Evolutionary conservation across 108 stramenopile species (phyloP).

Genomic region (Skeletonema costatum): DNA sequence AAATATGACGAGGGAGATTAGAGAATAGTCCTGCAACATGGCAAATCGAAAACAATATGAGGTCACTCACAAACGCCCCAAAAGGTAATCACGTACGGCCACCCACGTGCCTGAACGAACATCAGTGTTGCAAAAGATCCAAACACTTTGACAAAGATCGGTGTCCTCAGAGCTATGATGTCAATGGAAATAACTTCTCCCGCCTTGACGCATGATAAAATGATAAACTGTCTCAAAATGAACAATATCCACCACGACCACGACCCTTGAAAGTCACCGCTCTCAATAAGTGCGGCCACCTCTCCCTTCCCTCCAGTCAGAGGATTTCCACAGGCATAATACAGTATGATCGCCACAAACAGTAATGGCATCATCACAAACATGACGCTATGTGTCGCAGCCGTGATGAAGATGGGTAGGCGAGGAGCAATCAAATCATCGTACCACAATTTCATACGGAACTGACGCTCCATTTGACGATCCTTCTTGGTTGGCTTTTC

Average conservation of each 20-base stretch:
- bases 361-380: conserved; percentile 37
- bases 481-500: not conserved
- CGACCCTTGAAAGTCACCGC: conserved; percentile 2
- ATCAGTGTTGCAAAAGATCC: conserved; percentile 58
- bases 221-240: conserved; percentile 31
- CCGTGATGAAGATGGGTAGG: conserved; percentile 23
- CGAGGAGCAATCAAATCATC: conserved; percentile 36
- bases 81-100: conserved; percentile 46
- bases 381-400: conserved; percentile 12
- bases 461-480: conserved; percentile 1
- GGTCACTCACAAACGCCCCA: conserved; percentile 41
- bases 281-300: not conserved
- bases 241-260: conserved; percentile 42
- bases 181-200: conserved; percentile 56
- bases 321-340: conserved; percentile 42
- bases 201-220: conserved; percentile 29
- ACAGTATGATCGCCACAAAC: conserved; percentile 35
- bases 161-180: conserved; percentile 46
- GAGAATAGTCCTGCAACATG: not conserved
- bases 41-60: too few relatives aligned
- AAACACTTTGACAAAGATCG: conserved; percentile 38
- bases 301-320: conserved; percentile 15
- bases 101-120: conserved; percentile 63
- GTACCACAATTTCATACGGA: conserved; percentile 28
- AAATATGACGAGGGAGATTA: not conserved